phyloP scores from a whole-genome alignment of 2,329 filamentous ascomycete species.

The Remersonia thermophila region DNA sequence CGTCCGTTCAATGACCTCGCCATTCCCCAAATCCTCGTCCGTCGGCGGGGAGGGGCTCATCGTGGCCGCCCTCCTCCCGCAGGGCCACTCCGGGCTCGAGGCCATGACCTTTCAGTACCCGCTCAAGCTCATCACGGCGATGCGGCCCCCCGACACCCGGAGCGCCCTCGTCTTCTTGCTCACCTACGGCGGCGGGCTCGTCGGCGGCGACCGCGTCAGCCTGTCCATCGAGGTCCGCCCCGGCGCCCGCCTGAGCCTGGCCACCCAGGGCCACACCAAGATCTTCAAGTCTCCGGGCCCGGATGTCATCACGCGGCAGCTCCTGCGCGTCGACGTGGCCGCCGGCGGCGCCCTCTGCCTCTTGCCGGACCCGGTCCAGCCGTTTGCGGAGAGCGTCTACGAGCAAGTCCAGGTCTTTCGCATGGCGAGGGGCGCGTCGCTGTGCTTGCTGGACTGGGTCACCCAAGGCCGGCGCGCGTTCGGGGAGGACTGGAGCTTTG shows the following conservation, averaged over 20 bases:
- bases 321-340: slow-evolving; percentile 38
- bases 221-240: slow-evolving; percentile 55
- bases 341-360: slow-evolving; percentile 46
- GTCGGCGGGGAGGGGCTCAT: slow-evolving; percentile 68
- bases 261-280: slow-evolving; percentile 78
- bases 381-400: slow-evolving; percentile 74
- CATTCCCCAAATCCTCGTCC: slow-evolving; percentile 64
- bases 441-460: slow-evolving; percentile 90
- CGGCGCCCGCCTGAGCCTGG: slow-evolving; percentile 53
- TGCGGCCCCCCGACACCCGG: slow-evolving; percentile 48
- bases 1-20: slow-evolving; percentile 41
- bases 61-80: slow-evolving; percentile 59
- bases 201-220: slow-evolving; percentile 73
- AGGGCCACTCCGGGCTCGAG: slow-evolving; percentile 57
- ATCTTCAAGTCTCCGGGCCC: slow-evolving; percentile 68
- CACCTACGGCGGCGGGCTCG: slow-evolving; percentile 87
- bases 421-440: slow-evolving; percentile 40
- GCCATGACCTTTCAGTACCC: slow-evolving; percentile 84
- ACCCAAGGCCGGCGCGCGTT: slow-evolving; percentile 73
- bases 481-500: slow-evolving; percentile 80
- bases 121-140: slow-evolving; percentile 80
- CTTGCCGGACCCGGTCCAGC: slow-evolving; percentile 86
- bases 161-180: slow-evolving; percentile 78
- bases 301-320: slow-evolving; percentile 46
- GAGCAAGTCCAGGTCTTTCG: slow-evolving; percentile 72